Percentiles rank a stretch among this genome's conserved stretches.
These are phyloP conservation scores for Pisolithus orientalis DNA, from an alignment of 768 basidiomycete species.

Conservation along the genomic window DNA sequence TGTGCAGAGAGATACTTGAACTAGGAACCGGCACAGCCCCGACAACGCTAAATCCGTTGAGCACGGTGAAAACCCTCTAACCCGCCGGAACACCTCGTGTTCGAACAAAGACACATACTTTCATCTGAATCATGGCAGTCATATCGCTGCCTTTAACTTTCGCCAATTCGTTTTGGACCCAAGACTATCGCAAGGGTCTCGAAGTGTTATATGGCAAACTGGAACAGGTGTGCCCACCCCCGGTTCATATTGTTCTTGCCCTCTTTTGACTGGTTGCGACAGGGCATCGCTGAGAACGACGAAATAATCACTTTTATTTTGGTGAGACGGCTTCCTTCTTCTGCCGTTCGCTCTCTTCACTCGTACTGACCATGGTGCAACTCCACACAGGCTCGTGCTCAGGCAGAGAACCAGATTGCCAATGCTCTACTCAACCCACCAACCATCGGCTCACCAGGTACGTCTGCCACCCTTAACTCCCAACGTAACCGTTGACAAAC, in stretches of 20 bases:
- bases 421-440: slow-evolving; percentile 47
- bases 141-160: slow-evolving; percentile 86
- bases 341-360: neutral
- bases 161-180: slow-evolving; percentile 91
- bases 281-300: slow-evolving; percentile 81
- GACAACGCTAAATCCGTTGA: neutral
- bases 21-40: neutral
- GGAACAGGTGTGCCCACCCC: slow-evolving; percentile 52
- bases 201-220: slow-evolving; percentile 72
- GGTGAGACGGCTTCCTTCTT: slow-evolving; percentile 39
- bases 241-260: slow-evolving; percentile 1
- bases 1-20: neutral
- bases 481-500: slow-evolving; percentile 1
- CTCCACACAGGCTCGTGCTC: slow-evolving; percentile 58
- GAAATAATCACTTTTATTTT: slow-evolving; percentile 79
- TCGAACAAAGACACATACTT: neutral
- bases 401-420: slow-evolving; percentile 63
- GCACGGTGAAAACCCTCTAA: neutral
- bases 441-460: slow-evolving; percentile 46
- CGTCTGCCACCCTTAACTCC: slow-evolving; percentile 6
- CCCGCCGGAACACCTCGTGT: neutral
- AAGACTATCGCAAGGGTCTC: slow-evolving; percentile 81
- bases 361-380: slow-evolving; percentile 3
- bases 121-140: slow-evolving; percentile 58
- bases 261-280: slow-evolving; percentile 13